These are phyloP conservation scores for Candida insectalens DNA, from an alignment of 805 yeast species.

Conservation along the genomic window DNA sequence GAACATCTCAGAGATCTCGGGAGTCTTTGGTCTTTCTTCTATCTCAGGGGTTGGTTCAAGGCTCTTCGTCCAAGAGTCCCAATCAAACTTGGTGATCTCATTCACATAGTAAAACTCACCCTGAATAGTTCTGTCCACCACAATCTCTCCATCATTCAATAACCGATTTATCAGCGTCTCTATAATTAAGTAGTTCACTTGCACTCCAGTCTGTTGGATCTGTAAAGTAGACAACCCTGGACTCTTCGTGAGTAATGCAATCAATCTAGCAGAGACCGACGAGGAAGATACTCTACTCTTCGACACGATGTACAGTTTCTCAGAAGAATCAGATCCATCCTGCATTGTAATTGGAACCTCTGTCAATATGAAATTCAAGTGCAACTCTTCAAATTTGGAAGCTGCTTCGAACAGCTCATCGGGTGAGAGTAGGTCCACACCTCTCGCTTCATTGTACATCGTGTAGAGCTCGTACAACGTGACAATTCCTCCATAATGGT, in stretches of 20 bases:
- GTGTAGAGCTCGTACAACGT: constrained; percentile 56
- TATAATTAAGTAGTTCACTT: constrained; percentile 21
- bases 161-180: constrained; percentile 17
- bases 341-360: constrained; percentile 38
- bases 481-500: constrained; percentile 46
- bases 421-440: constrained; percentile 62
- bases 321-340: neutral
- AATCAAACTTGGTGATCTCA: constrained; percentile 8
- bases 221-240: constrained; percentile 21
- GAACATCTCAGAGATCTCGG: too few species aligned
- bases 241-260: constrained; percentile 7
- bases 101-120: constrained; percentile 23
- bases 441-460: constrained; percentile 53
- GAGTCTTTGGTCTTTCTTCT: too few species aligned
- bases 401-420: constrained; percentile 57
- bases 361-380: constrained; percentile 12
- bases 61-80: neutral
- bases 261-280: constrained; percentile 16
- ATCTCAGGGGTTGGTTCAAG: constrained; percentile 1
- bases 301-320: constrained; percentile 17
- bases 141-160: constrained; percentile 16
- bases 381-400: constrained; percentile 40
- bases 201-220: constrained; percentile 18
- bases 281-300: constrained; percentile 13
- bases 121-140: constrained; percentile 19